A percentile compares a stretch with the other conserved stretches of the same genome.
Conservation (phyloP, 441 rosid genomes). For the Adansonia rubrostipa region DNA sequence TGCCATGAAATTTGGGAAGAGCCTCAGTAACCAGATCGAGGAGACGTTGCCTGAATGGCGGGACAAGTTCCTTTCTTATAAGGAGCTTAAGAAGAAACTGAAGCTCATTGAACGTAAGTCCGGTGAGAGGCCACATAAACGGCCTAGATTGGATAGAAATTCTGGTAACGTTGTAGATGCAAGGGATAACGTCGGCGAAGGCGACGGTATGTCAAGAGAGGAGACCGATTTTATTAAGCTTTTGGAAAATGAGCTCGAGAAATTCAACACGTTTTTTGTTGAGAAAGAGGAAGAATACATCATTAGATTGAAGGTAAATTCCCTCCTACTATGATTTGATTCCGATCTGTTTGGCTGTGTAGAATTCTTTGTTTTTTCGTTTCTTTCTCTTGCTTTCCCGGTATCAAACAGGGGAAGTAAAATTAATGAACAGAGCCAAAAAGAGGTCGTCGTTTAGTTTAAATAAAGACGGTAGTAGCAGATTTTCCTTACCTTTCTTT, state of each 20-base stretch:
- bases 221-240: conserved; percentile 65
- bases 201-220: conserved; percentile 55
- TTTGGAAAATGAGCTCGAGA: conserved; percentile 83
- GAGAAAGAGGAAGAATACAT: conserved; percentile 94
- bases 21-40: conserved; percentile 85
- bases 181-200: conserved; percentile 14
- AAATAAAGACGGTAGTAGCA: neutral
- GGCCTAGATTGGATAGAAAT: conserved; percentile 47
- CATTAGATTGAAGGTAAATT: conserved; percentile 77
- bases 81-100: conserved; percentile 76
- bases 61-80: conserved; percentile 83
- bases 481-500: neutral
- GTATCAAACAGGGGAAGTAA: conserved; percentile 11
- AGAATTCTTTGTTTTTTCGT: neutral
- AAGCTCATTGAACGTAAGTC: conserved; percentile 62
- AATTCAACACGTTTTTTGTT: conserved; percentile 80
- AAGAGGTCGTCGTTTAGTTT: neutral
- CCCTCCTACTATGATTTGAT: neutral
- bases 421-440: neutral
- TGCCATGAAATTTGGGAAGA: conserved; percentile 88
- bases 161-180: conserved; percentile 26
- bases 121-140: conserved; percentile 52
- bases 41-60: conserved; percentile 85
- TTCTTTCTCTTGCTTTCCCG: neutral
- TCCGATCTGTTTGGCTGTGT: conserved; percentile 4